Evolutionary conservation across 2,329 filamentous ascomycete species (phyloP), one percentile per base, ranked within the genome.

Genomic region (Colletotrichum sp.): DNA sequence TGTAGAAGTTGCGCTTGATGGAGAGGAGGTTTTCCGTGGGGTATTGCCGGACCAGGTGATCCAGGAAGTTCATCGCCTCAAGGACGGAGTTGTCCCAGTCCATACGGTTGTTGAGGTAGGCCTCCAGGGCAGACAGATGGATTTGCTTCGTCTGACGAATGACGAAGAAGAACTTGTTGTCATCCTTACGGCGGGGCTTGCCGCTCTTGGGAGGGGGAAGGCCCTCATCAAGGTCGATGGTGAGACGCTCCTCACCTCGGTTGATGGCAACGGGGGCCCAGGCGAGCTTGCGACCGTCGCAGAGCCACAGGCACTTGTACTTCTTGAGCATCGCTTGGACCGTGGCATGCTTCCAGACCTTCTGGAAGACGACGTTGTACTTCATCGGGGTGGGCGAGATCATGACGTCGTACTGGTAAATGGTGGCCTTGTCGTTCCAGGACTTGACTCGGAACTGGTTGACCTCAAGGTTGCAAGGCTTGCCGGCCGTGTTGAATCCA

Each of bases 41-140:
- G n/a, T 87, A 89, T 83, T 98, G 92, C 6, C 97, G 95, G 71
- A 99, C 88, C 9, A 96, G 88, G 81, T 99, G 97, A 78, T 99
- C 97, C 6, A 98, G 88, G 81, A 98, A 98, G 82, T 94, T 98
- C 84, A 99, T 91, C 16, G 94, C 93, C 81, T 97, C 95, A 9
- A 96, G 89, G 24, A 96, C 92, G 24, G 89, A 86, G 49, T 91
- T 91, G 81, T 94, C 91, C 83, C 94, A 94, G 2, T 88, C 84
- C 24, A 89, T 86, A 75, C 90, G 86, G 64, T 92, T 89, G 2
- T 88, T 81, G 3, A 98, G 87, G 81, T 96, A 98, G 0, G 88
- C 87, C 5, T 89, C 85, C 0, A 99, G 89, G 1, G 90, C 87
- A 5, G 88, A 85, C 69, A 99, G 90, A 59, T 94, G 90, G 26